Evolutionary conservation across 768 basidiomycete species (phyloP), one percentile per base, ranked within the genome.

Genomic region (Mycena leptocephala): DNA sequence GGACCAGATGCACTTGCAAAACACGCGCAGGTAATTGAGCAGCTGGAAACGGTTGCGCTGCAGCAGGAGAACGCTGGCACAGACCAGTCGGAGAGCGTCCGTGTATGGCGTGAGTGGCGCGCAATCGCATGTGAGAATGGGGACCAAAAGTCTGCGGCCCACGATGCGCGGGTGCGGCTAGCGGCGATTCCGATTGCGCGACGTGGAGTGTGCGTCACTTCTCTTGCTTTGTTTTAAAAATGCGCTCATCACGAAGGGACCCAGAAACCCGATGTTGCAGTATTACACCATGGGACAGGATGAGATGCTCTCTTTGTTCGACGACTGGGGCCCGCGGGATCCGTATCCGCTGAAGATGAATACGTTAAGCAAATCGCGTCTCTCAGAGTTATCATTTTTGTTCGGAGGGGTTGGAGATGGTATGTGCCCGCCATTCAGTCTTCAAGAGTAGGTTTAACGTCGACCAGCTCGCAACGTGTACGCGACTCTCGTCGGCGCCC

Each of bases 351-450:
- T 84, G 1, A 75, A 80, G 26, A 43, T 84, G 4, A 67, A 70
- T 10, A 43, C 64, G 4, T 68, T 82, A 35, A 72, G 72, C 22
- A 67, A 78, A 26, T 68, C 55, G 18, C 72, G 76, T 24, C 78
- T 80, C 0, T 74, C 75, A 0, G 56, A 76, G 13, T 63, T 84
- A 0, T 74, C 82, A 0, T 83, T 84, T 53, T 74, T 82, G 24
- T 77, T 84, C n/a, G 83, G 79, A 37, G 83, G 83, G 8, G 76
- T 79, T 18, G 83, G 79, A 13, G 83, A 84, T 70, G 81, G 81
- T 82, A 61, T 8, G 76, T 70, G 30, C 24, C 48, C 24, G 6
- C 11, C 26, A 5, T 28, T 56, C 16, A 11, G 14, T 53, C 8
- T 41, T 41, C 20, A 5, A 46, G 8, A 56, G 48, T 26, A 11